phyloP scores from a whole-genome alignment of 768 basidiomycete species.

The Lactifluus volemus region DNA sequence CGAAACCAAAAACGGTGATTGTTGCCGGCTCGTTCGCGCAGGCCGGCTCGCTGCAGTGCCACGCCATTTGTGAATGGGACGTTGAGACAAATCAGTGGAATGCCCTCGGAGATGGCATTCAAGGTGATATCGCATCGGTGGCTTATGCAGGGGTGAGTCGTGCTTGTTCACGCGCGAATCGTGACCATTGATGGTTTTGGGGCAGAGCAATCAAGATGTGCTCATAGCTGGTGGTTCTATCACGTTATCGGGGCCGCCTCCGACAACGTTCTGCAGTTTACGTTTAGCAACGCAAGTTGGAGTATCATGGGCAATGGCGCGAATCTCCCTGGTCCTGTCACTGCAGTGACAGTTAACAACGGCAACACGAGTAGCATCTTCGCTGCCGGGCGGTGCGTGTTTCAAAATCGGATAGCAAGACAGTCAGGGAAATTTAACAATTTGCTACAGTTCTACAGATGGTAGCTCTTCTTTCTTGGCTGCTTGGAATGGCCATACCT shows the following conservation, averaged over 20 bases:
- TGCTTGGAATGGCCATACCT: conserved; percentile 77
- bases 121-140: conserved; percentile 72
- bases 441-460: conserved; percentile 38
- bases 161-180: background rate
- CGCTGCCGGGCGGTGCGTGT: conserved; percentile 74
- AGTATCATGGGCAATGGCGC: conserved; percentile 46
- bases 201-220: conserved; percentile 52
- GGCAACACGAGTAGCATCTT: conserved; percentile 79
- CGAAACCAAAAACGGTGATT: conserved; percentile 54
- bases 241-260: conserved; percentile 51
- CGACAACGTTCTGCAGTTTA: conserved; percentile 67
- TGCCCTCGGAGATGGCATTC: conserved; percentile 67
- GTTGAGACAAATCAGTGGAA: conserved; percentile 66
- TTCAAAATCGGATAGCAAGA: background rate
- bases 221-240: conserved; percentile 81
- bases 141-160: conserved; percentile 71
- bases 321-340: conserved; percentile 80
- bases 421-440: background rate
- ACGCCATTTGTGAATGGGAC: conserved; percentile 72
- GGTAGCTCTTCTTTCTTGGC: conserved; percentile 62
- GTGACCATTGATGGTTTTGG: conserved; percentile 8
- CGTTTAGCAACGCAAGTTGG: conserved; percentile 72
- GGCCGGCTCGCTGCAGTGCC: conserved; percentile 68
- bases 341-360: conserved; percentile 79
- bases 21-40: conserved; percentile 84